Evolutionary conservation across 805 yeast genomes (phyloP), one percentile per base, ranked within the genome.

Genomic region (Zygosaccharomyces lentus): DNA sequence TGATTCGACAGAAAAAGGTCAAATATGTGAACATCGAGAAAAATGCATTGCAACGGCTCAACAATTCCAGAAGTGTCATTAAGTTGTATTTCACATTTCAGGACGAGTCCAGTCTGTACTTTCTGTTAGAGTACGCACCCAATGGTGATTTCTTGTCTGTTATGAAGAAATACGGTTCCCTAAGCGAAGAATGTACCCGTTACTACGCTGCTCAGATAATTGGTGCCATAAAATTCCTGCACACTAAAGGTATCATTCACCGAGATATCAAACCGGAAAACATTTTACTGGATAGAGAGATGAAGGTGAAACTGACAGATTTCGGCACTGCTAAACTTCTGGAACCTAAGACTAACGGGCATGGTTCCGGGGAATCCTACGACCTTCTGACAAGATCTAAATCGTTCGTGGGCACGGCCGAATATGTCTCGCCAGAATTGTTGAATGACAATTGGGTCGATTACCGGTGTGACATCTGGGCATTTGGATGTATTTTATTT

Each of bases 381-480:
- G 89, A 90, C 8, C 58, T 74, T 12, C 84, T 84, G 56, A 78
- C 81, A 1, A 73, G 80, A 55, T 89, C 93, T 0, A 82, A 77
- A 53, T 85, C 93, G 0, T 86, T 86, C 67, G 95, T 86, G 24
- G 95, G 95, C 3, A 85, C 91, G 0, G 91, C 91, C 0, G 91
- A 84, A 55, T 84, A 84, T 56, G 90, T 85, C 6, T 82, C 90
- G 0, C 95, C 95, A 0, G 95, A 86, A 57, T 67, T 86, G 31
- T 68, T 86, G 48, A 87, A 82, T 51, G 85, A 77, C 57, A 85
- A 84, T 56, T 82, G 79, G 46, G 87, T 88, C 0, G 97, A 97
- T 1, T 82, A 81, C 55, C 89, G 97, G 1, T 86, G 96, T 41
- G 99, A 93, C 67, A 83, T 93, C n/a, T 93, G 99, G 99, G 91